These are phyloP conservation scores for Cystoisospora suis DNA, from an alignment of 169 alveolate species.

Conservation along the genomic window DNA sequence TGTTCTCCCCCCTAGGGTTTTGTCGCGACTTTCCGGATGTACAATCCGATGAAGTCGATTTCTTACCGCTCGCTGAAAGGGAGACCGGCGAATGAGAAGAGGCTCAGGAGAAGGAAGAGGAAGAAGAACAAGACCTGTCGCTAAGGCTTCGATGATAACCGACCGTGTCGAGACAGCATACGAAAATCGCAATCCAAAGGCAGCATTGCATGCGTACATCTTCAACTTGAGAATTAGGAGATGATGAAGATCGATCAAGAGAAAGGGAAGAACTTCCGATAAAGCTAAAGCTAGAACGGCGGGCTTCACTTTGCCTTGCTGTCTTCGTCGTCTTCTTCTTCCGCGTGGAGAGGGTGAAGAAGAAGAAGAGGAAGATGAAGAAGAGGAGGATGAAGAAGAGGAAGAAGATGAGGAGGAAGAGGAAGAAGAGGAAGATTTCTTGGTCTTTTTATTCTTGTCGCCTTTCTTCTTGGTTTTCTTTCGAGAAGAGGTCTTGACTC, in stretches of 20 bases:
- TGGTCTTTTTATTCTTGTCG: background rate
- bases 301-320: too few species aligned
- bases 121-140: background rate
- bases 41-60: too few species aligned
- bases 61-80: too few species aligned
- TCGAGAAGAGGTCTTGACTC: too few species aligned
- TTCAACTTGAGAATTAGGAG: background rate
- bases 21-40: too few species aligned
- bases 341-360: background rate
- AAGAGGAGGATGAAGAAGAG: background rate
- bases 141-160: background rate
- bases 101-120: constrained; percentile 5
- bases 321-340: background rate
- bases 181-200: background rate
- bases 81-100: background rate
- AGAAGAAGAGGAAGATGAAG: background rate
- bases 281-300: background rate
- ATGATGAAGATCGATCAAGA: background rate
- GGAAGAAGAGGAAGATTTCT: background rate
- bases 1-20: too few species aligned
- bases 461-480: background rate
- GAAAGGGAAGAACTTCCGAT: constrained; percentile 12
- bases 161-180: background rate
- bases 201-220: constrained; percentile 6
- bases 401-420: background rate